Evolutionary conservation across 352 stramenopile species (phyloP), one percentile per base, ranked within the genome.

Genomic region (Phytophthora foliorum): DNA sequence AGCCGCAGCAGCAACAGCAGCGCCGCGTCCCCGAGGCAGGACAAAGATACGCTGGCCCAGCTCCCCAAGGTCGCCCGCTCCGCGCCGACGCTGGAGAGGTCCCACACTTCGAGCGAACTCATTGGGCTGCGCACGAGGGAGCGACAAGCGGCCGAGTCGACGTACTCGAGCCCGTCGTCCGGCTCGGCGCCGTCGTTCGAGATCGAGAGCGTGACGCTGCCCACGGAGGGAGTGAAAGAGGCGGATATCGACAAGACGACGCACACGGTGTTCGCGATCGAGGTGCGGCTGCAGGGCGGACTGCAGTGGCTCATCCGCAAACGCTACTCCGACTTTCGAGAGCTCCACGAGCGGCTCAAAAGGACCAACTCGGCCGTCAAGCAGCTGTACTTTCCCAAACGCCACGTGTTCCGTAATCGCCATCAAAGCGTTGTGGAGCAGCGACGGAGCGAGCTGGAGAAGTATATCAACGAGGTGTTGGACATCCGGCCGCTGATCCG

Each of bases 251-350:
- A 96, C 41, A 94, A 93, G 69, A 69, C 84, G 17, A 81, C 82
- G 46, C 89, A 96, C 71, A 96, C 87, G 6, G 67, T 94, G 29
- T 96, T 96, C 63, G 78, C 84, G 0, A 70, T 96, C 17, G 86
- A 96, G 60, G 87, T 96, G 63, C 81, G 73, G 19, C 78, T 97
- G 21, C 84, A 91, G 42, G 86, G 84, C 29, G 85, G 86, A 5
- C 75, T 95, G n/a, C 84, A 93, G 60, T 97, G 89, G 89, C 89
- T 93, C 66, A 95, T 93, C 41, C 81, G 91, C 70, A 97, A 97
- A 61, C 88, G 89, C 4, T 97, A 97, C 74, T 95, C 88, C 65
- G 89, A 97, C 59, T 97, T 97, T 65, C 72, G 88, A 55, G 88
- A 95, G 50, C 88, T 97, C 8, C 88, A 97, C 56, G 89, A 97